Percentiles rank a stretch among this genome's conserved stretches.
Evolutionary conservation across 176 grass and related monocot species (phyloP).

Genomic region (Canna indica): DNA sequence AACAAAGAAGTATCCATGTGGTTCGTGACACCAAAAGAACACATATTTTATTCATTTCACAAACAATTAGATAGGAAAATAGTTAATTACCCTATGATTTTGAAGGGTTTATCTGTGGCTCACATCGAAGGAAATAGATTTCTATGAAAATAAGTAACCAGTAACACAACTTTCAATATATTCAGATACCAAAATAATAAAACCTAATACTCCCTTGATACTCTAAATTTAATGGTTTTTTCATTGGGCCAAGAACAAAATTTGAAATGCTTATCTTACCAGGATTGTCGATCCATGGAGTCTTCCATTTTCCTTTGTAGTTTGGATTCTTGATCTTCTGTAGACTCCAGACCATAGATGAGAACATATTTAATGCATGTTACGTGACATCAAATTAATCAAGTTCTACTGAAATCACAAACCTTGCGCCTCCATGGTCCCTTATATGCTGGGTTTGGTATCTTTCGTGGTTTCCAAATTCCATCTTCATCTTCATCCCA

Average conservation of each 20-base stretch:
- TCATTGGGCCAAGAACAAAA: neutral
- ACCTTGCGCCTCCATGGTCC: slow-evolving; percentile 95
- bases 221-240: neutral
- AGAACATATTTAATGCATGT: slow-evolving; percentile 15
- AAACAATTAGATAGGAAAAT: neutral
- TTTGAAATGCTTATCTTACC: slow-evolving; percentile 31
- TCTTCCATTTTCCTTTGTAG: slow-evolving; percentile 99
- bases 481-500: slow-evolving; percentile 98
- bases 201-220: neutral
- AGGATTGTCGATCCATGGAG: slow-evolving; percentile 96
- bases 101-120: neutral
- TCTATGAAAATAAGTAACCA: neutral
- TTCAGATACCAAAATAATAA: neutral
- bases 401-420: slow-evolving; percentile 15
- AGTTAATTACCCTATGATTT: neutral
- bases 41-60: neutral
- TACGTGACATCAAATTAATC: neutral
- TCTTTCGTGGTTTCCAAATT: slow-evolving; percentile 75
- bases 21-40: neutral
- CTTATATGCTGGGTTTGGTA: slow-evolving; percentile 92
- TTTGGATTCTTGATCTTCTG: slow-evolving; percentile 99
- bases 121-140: neutral
- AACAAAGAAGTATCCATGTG: neutral
- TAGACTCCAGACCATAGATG: slow-evolving; percentile 21
- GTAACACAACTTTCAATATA: neutral